Evolutionary conservation across 2,329 filamentous ascomycete species (phyloP).

Genomic region (Botryosphaeria dothidea): DNA sequence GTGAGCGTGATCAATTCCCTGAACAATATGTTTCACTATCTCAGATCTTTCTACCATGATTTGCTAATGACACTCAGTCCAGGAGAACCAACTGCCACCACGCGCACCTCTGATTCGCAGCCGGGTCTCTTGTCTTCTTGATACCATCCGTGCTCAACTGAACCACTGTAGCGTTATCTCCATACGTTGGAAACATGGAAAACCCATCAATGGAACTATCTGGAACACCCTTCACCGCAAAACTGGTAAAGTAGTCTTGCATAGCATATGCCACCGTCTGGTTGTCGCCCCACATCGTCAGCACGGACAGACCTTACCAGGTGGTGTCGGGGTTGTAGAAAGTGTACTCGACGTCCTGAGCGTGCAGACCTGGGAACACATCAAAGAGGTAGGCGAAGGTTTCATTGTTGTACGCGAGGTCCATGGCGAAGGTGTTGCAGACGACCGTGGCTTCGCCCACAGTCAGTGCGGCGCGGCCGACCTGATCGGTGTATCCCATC

Average conservation of each 20-base stretch:
- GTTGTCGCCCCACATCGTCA: background rate
- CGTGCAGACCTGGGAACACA: background rate
- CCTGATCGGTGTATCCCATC: constrained; percentile 5
- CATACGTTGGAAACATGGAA: background rate
- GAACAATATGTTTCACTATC: too few species aligned
- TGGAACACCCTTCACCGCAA: background rate
- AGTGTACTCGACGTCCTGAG: background rate
- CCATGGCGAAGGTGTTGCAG: background rate
- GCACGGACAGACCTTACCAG: background rate
- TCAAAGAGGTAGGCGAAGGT: background rate
- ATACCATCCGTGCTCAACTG: background rate
- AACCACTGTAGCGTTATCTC: background rate
- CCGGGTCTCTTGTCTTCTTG: background rate
- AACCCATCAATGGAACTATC: background rate
- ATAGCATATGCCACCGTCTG: background rate
- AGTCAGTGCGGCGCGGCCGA: background rate
- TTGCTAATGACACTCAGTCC: too few species aligned
- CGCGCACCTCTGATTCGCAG: background rate
- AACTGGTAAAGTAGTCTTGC: background rate
- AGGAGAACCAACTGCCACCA: too few species aligned
- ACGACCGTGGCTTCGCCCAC: background rate
- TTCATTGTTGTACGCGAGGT: background rate
- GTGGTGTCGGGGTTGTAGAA: background rate
- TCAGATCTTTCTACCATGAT: too few species aligned
- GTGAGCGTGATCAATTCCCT: too few species aligned